phyloP scores from a whole-genome alignment of 2,329 filamentous ascomycete genomes.

The Didymella keratinophila region DNA sequence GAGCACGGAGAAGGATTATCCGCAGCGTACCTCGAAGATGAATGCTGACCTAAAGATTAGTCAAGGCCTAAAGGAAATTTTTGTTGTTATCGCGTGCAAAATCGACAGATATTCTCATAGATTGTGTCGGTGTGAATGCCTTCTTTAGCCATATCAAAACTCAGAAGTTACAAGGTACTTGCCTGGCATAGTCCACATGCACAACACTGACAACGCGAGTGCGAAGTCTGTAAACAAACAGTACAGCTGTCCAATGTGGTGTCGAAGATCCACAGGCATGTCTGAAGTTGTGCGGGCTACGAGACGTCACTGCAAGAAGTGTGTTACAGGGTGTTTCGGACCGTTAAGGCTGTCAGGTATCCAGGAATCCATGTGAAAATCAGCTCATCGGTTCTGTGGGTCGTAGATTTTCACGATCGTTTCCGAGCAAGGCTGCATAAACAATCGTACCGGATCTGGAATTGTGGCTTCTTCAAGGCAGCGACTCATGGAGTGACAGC shows the following conservation, averaged over 20 bases:
- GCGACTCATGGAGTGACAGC: slow-evolving; percentile 25
- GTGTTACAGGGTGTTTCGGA: slow-evolving; percentile 41
- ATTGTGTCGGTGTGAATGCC: background rate
- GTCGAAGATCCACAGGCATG: background rate
- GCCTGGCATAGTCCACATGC: background rate
- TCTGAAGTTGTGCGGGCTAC: slow-evolving; percentile 10
- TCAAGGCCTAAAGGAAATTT: too few species aligned
- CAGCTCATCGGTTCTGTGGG: slow-evolving; percentile 12
- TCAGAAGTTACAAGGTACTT: background rate
- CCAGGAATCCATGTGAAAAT: slow-evolving; percentile 22
- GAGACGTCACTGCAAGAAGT: slow-evolving; percentile 32
- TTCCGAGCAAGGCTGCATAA: slow-evolving; percentile 26
- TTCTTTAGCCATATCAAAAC: background rate
- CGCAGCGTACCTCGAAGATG: too few species aligned
- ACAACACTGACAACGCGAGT: background rate
- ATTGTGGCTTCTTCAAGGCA: slow-evolving; percentile 40
- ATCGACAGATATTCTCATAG: background rate
- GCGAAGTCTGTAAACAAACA: background rate
- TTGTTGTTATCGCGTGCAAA: background rate
- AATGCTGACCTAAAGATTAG: too few species aligned
- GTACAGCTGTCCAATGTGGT: background rate
- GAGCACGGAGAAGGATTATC: too few species aligned
- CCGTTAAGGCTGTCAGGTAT: slow-evolving; percentile 4
- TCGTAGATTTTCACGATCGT: slow-evolving; percentile 7
- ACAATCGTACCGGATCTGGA: slow-evolving; percentile 20